phyloP scores from a whole-genome alignment of 495 filamentous ascomycete genomes.

The Aspergillus ellipticus region DNA sequence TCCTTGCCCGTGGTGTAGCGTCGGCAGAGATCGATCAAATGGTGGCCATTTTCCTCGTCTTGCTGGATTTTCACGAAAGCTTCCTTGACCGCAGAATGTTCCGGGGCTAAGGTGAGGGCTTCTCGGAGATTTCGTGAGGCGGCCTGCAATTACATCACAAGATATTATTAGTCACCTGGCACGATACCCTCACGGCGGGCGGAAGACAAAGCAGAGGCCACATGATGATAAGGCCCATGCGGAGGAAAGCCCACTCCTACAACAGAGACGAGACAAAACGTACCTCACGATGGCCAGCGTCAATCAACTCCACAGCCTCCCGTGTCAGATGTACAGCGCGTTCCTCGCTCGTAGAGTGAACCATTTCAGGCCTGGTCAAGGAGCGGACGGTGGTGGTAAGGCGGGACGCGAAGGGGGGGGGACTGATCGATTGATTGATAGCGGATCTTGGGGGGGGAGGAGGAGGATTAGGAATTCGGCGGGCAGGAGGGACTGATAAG shows the following conservation, averaged over 20 bases:
- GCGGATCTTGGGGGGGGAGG: not conserved
- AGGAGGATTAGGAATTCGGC: not conserved
- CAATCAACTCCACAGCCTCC: conserved; percentile 49
- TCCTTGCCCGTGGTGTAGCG: conserved; percentile 49
- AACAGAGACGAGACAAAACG: conserved; percentile 1
- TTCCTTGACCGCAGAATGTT: conserved; percentile 50
- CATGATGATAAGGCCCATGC: not conserved
- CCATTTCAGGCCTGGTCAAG: conserved; percentile 41
- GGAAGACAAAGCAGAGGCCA: not conserved
- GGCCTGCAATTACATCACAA: conserved; percentile 37
- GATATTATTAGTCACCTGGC: conserved; percentile 3
- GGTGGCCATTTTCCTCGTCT: conserved; percentile 47
- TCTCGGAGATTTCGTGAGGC: conserved; percentile 58
- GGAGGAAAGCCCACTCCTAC: not conserved
- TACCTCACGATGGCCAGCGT: conserved; percentile 49
- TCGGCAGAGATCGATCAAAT: conserved; percentile 50
- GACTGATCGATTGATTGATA: conserved; percentile 7
- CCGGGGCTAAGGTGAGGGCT: conserved; percentile 58
- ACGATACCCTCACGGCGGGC: not conserved
- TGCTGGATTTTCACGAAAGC: conserved; percentile 49
- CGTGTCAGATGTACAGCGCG: conserved; percentile 47
- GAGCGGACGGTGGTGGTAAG: conserved; percentile 8
- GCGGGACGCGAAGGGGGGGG: conserved; percentile 8
- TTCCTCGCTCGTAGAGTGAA: conserved; percentile 44
- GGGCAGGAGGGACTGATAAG: conserved; percentile 16